Base-by-base conservation (phyloP, 768 basidiomycete genomes). In the Macrolepiota albuminosa region DNA sequence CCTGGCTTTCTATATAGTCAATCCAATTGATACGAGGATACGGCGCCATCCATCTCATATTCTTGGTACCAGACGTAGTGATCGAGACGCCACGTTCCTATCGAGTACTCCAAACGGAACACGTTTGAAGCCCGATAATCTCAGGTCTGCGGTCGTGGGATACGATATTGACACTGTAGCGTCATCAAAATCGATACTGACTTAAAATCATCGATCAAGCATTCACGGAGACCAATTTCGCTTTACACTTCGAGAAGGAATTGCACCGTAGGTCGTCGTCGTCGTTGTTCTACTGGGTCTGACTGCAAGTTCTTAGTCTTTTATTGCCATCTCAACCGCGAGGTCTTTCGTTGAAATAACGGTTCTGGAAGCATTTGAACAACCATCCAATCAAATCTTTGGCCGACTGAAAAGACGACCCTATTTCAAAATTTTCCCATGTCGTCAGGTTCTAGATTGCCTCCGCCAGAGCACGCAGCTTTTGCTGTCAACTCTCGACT, bases 401-500 rank as follows among this genome's bases (percentile, higher is more conserved):
- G 24, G 24, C 9, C 26, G 37, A 16, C 33, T 2, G 39, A 24
- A 13, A 33, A 34, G 18, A 51, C 34, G 6, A 51, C 18, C 26
- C 50, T 58, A 50, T 36, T 39, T 26, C 40, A 49, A 60, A 54
- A 2, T 52, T 57, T 60, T 62, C 7, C 3, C 33, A 76, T 76
- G 75, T 75, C 76, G 46, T 73, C 75, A 33, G 74, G 73, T 24
- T 75, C 68, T 37, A 64, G 64, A 39, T 66, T 77, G n/a, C 65
- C 70, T 46, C 77, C 76, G 36, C 48, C 45, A 43, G 65, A 75
- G 31, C 76, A 75, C 60, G 78, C 81, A 29, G 69, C 71, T 5
- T 81, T 81, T 60, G 79, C 81, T 9, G 79, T 81, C 46, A 72
- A 70, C 29, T 80, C 80, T 34, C 78, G 81, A 49, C 75, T 82